These are phyloP conservation scores for Vaccinium corymbosum DNA, from an alignment of 148 eudicot species.

Conservation along the genomic window DNA sequence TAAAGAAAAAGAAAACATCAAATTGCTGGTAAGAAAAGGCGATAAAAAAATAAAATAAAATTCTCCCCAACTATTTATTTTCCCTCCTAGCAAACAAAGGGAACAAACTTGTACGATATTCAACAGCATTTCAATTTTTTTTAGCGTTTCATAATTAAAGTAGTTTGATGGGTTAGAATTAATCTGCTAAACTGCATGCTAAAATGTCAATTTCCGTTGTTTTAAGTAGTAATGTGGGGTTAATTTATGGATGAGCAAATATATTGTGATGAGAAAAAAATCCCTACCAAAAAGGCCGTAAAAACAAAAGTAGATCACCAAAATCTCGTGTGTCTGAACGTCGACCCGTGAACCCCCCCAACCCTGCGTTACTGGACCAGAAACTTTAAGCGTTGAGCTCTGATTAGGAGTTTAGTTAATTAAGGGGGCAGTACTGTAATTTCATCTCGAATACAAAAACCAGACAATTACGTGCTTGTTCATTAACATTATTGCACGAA, in stretches of 20 bases:
- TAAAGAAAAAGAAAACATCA: not conserved
- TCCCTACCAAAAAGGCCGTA: slow-evolving; percentile 8
- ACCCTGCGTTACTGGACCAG: not conserved
- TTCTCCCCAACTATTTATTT: not conserved
- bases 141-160: not conserved
- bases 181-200: too few relatives aligned
- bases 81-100: not conserved
- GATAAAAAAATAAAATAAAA: not conserved
- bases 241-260: not conserved
- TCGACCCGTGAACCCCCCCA: slow-evolving; percentile 13
- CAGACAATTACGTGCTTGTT: not conserved
- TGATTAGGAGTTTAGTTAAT: not conserved
- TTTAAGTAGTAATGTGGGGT: not conserved
- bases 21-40: not conserved
- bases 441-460: not conserved
- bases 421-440: not conserved
- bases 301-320: slow-evolving; percentile 6
- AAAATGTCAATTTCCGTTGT: not conserved
- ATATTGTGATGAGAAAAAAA: not conserved
- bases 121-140: not conserved
- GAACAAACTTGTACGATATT: not conserved
- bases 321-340: slow-evolving; percentile 7
- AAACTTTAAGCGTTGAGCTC: not conserved
- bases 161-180: not conserved
- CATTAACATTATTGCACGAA: too few relatives aligned